phyloP scores from a whole-genome alignment of 2,329 filamentous ascomycete genomes.

The Claviceps spartinae region DNA sequence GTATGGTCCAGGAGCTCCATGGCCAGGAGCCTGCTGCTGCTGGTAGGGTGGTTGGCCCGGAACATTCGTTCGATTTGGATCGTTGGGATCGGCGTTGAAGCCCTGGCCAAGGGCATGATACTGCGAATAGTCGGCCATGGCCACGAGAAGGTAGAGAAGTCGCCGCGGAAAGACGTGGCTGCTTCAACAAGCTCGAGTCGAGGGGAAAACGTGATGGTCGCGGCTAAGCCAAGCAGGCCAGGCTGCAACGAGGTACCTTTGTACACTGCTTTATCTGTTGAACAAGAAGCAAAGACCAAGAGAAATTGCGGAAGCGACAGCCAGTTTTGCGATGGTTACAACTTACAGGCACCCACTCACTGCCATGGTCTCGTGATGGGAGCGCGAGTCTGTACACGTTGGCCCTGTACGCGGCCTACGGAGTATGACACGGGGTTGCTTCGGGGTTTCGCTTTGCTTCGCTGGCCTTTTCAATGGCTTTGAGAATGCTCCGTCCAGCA shows the following conservation, averaged over 20 bases:
- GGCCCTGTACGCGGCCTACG: not conserved
- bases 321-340: not conserved
- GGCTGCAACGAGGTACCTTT: not conserved
- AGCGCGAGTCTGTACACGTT: not conserved
- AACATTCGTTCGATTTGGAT: slow-evolving; percentile 34
- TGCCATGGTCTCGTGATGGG: not conserved
- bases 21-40: slow-evolving; percentile 24
- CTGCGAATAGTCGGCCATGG: slow-evolving; percentile 44
- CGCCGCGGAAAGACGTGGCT: not conserved
- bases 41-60: slow-evolving; percentile 43
- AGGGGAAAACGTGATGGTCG: slow-evolving; percentile 2
- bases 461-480: slow-evolving; percentile 10
- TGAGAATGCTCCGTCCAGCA: not conserved
- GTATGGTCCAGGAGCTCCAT: slow-evolving; percentile 12
- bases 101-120: slow-evolving; percentile 45
- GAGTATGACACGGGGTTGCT: too few species aligned
- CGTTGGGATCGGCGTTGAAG: slow-evolving; percentile 39
- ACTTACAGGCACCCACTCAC: not conserved
- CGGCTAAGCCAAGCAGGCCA: not conserved
- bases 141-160: slow-evolving; percentile 6
- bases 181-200: slow-evolving; percentile 3
- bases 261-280: not conserved
- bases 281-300: not conserved
- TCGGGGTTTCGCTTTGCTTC: too few species aligned
- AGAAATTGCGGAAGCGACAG: not conserved